Evolutionary conservation across 2,329 filamentous ascomycete species (phyloP), one percentile per base, ranked within the genome.

Genomic region (Cryphonectria carpinicola): DNA sequence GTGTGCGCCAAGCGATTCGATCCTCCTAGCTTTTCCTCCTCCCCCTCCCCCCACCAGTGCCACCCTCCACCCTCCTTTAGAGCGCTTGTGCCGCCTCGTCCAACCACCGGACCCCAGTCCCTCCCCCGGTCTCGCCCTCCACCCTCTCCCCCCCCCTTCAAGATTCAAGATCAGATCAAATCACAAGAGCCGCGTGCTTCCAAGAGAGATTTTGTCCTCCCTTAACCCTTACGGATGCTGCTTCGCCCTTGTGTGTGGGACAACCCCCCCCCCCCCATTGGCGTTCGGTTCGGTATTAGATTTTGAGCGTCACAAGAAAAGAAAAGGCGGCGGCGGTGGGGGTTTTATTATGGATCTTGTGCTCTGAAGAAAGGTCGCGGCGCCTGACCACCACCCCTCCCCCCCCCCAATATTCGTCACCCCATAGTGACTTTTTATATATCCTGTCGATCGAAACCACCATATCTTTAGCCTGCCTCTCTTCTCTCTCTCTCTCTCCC

Each of bases 321-420:
- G 22, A 7, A 22, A 11, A 19, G 46, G 46, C 46, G 46, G 61
- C 39, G 61, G 22, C 61, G 25, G 61, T n/a, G 52, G 35, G 37
- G 46, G 22, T 10, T 49, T 49, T 49, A 49, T 49, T 65, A 72
- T 72, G 70, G 70, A 72, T 69, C 70, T 35, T 70, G 19, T 46
- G 37, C 14, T 28, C 54, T 56, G 58, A 70, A 72, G 54, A 69
- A 66, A 52, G 68, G 54, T 68, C 22, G 46, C 46, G 22, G 70
- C 68, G 70, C 65, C 61, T 68, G 70, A 72, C 68, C 70, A 64
- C 65, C 64, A 70, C 32, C 32, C 28, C 28, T 2, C 28, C 28
- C n/a, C 28, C 28, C 28, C 28, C 28, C n/a, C 46, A 22, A 49
- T 49, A 49, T 22, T 22, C 64, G 56, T 70, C 68, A 70, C 67